Evolutionary conservation across 306 rosid genomes (phyloP).

Genomic region (Leucaena leucocephala): DNA sequence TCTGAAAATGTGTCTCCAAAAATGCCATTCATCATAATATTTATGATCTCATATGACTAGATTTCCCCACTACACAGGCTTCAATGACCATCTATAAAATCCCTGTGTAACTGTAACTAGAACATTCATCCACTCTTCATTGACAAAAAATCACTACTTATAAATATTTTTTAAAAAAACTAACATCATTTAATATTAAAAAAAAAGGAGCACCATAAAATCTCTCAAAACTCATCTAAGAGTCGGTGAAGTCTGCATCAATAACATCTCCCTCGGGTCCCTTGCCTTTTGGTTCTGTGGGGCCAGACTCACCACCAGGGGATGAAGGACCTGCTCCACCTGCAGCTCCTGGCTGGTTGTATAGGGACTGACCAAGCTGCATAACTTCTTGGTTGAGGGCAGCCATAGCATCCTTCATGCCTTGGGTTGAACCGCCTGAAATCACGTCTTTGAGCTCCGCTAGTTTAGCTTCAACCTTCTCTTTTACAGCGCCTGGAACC

Average conservation of each 20-base stretch:
- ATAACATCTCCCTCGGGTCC: constrained; percentile 87
- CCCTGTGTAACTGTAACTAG: constrained; percentile 30
- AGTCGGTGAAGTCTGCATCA: constrained; percentile 86
- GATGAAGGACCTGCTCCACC: constrained; percentile 64
- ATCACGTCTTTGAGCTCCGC: constrained; percentile 86
- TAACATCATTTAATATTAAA: background rate
- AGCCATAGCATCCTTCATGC: constrained; percentile 84
- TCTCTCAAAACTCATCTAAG: constrained; percentile 50
- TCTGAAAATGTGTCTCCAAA: background rate
- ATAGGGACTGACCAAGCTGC: constrained; percentile 89
- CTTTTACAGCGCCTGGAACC: constrained; percentile 88
- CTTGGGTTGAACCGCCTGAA: constrained; percentile 74
- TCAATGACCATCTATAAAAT: constrained; percentile 41
- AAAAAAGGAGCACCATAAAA: background rate
- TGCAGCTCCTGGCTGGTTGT: constrained; percentile 83
- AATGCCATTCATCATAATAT: constrained; percentile 27
- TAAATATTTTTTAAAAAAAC: background rate
- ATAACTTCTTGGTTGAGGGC: constrained; percentile 95
- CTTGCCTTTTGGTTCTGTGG: constrained; percentile 64
- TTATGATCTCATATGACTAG: constrained; percentile 30
- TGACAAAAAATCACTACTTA: constrained; percentile 42
- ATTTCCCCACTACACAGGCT: constrained; percentile 22
- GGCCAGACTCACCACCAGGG: constrained; percentile 69
- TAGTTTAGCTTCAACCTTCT: constrained; percentile 85
- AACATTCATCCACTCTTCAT: constrained; percentile 37